These are phyloP conservation scores for Lindgomyces ingoldianus DNA, from an alignment of 495 filamentous ascomycete genomes.

Conservation along the genomic window DNA sequence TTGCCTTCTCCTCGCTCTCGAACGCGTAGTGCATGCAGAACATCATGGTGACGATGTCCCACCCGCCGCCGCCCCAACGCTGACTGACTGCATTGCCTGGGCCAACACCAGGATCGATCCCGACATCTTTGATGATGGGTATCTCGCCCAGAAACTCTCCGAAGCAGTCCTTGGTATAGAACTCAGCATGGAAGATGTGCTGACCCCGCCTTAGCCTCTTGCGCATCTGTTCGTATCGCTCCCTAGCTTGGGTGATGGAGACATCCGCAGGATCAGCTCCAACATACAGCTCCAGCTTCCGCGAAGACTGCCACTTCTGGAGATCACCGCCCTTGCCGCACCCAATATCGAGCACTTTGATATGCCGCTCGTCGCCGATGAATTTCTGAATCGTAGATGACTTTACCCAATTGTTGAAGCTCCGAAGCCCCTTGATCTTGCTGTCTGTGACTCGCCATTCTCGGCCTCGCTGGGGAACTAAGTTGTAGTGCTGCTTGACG, in stretches of 20 bases:
- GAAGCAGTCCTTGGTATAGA: constrained; percentile 87
- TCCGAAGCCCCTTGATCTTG: constrained; percentile 88
- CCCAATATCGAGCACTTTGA: constrained; percentile 87
- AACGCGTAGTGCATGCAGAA: constrained; percentile 99
- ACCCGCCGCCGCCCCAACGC: constrained; percentile 72
- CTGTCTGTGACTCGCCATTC: constrained; percentile 93
- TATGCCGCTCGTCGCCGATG: constrained; percentile 72
- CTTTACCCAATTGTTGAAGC: constrained; percentile 99
- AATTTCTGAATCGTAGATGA: constrained; percentile 96
- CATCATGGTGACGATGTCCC: constrained; percentile 98
- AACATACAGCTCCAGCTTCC: constrained; percentile 83
- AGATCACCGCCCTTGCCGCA: constrained; percentile 97
- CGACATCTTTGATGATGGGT: constrained; percentile 75
- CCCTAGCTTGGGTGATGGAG: constrained; percentile 82
- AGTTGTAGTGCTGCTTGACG: constrained; percentile 91
- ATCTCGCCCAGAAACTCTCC: constrained; percentile 76
- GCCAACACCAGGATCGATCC: constrained; percentile 69
- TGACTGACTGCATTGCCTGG: constrained; percentile 58
- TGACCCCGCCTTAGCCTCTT: constrained; percentile 51
- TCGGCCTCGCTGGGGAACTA: constrained; percentile 86
- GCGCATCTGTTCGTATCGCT: constrained; percentile 77
- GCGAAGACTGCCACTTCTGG: constrained; percentile 92
- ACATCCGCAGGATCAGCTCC: constrained; percentile 91
- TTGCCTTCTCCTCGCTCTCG: constrained; percentile 79
- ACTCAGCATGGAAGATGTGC: constrained; percentile 76